These are phyloP conservation scores for Favolaschia claudopus DNA, from an alignment of 768 basidiomycete species.

Conservation along the genomic window DNA sequence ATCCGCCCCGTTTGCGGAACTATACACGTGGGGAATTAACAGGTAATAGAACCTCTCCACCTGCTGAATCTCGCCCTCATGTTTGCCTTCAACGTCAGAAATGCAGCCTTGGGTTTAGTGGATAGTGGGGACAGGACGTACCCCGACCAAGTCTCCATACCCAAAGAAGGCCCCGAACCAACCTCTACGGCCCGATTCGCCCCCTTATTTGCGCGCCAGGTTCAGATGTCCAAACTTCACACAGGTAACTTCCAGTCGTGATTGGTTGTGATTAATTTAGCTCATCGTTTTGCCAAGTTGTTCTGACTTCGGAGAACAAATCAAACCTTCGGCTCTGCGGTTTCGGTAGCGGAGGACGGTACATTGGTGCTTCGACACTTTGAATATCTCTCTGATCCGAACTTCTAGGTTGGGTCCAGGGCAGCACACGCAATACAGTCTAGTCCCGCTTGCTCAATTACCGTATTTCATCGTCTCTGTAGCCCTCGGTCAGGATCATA, in stretches of 20 bases:
- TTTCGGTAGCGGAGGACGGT: conserved; percentile 89
- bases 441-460: conserved; percentile 67
- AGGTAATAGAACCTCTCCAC: conserved; percentile 60
- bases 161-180: conserved; percentile 39
- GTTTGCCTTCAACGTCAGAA: conserved; percentile 50
- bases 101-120: conserved; percentile 87
- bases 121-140: conserved; percentile 79
- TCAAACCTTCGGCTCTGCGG: conserved; percentile 88
- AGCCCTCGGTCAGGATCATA: conserved; percentile 94
- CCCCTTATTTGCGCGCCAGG: conserved; percentile 66
- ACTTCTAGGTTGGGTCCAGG: conserved; percentile 69
- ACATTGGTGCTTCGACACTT: conserved; percentile 28
- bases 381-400: conserved; percentile 3
- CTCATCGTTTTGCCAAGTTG: conserved; percentile 43
- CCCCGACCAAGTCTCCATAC: conserved; percentile 78
- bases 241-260: conserved; percentile 58
- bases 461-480: conserved; percentile 66
- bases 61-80: conserved; percentile 14
- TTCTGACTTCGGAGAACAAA: conserved; percentile 76
- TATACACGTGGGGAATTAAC: conserved; percentile 91
- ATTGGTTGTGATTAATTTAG: background rate
- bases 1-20: conserved; percentile 53
- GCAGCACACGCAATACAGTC: conserved; percentile 80
- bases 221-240: conserved; percentile 89
- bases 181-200: conserved; percentile 57